phyloP scores from a whole-genome alignment of 257 asterid genomes.

The Paraleonurus japonicus region DNA sequence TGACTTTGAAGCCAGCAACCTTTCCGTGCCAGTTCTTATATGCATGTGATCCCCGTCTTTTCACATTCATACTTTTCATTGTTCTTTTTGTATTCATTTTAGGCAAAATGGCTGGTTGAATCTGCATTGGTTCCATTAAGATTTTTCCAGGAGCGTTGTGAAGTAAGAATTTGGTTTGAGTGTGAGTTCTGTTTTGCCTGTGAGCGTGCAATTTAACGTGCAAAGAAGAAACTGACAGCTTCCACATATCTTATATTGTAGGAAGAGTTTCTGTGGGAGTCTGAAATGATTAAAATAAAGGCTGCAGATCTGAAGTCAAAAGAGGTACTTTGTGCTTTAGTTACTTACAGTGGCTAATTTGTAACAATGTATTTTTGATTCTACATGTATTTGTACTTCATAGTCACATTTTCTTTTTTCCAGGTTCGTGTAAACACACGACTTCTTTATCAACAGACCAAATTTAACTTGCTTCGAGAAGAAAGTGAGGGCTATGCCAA shows the following conservation, averaged over 20 bases:
- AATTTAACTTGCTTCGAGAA: constrained; percentile 95
- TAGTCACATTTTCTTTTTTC: constrained; percentile 24
- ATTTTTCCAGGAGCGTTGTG: constrained; percentile 95
- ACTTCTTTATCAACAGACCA: constrained; percentile 99
- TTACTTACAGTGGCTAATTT: constrained; percentile 10
- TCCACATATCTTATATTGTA: constrained; percentile 32
- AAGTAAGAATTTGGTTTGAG: constrained; percentile 48
- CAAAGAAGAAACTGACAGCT: constrained; percentile 16
- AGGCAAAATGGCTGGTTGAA: constrained; percentile 99
- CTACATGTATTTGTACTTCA: constrained; percentile 23
- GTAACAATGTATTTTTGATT: constrained; percentile 9
- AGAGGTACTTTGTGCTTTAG: constrained; percentile 58
- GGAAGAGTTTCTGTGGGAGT: constrained; percentile 98
- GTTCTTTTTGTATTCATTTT: constrained; percentile 16
- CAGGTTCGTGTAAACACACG: constrained; percentile 99
- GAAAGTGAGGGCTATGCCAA: constrained; percentile 99
- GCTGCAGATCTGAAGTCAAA: constrained; percentile 96
- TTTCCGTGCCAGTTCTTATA: neutral
- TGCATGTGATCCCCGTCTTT: constrained; percentile 2
- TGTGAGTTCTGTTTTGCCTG: constrained; percentile 14
- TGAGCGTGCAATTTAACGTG: neutral
- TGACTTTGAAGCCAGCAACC: neutral
- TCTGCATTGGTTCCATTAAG: constrained; percentile 91
- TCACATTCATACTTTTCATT: neutral
- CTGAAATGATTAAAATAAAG: constrained; percentile 91